Base-by-base conservation (phyloP, 208 protist species). In the Acanthamoeba castellanii region DNA sequence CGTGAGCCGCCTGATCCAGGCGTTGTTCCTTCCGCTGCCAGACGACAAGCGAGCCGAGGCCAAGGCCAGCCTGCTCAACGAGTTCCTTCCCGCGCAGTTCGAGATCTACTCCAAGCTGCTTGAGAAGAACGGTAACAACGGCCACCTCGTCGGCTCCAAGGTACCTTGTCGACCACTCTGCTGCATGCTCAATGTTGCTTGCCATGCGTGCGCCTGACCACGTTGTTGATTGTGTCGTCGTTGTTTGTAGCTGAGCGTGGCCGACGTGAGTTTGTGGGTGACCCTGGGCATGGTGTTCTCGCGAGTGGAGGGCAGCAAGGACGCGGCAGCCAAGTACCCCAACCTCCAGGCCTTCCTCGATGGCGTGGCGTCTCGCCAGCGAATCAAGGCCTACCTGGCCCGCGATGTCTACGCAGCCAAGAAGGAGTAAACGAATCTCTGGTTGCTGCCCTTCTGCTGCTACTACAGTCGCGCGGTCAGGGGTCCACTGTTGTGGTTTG, bases 121-220 rank as follows among this genome's bases (percentile, higher is more conserved):
- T 3, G 88, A 37, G 34, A 93, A 93, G 88, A 93, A 78, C 57
- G 84, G 84, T 11, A 78, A 70, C 84, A 93, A 45, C 16, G 88
- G 88, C 27, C 78, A 37, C 88, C 37, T 93, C 45, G 61, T 93
- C 22, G 88, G 88, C 55, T 37, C 55, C 88, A 93, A 93, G 45
- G 45, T 47, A 47, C 37, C 37, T 42, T 42, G 5, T 42, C 37
- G 2, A n/a, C n/a, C n/a, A n/a, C n/a, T n/a, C 3, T 37, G 3
- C 37, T 37, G 37, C 37, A 37, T 42, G 5, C 37, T 42, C 37
- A 3, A 42, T 42, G 37, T 42, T 42, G 37, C 37, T 3, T 42
- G 37, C 5, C 2, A 42, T 42, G 37, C 37, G 5, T 42, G 37
- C 37, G 37, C 5, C 42, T 47, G 42, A 47, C 42, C 37, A 37